Conservation (phyloP, 2,329 filamentous ascomycete species). For the Talaromyces sp. region DNA sequence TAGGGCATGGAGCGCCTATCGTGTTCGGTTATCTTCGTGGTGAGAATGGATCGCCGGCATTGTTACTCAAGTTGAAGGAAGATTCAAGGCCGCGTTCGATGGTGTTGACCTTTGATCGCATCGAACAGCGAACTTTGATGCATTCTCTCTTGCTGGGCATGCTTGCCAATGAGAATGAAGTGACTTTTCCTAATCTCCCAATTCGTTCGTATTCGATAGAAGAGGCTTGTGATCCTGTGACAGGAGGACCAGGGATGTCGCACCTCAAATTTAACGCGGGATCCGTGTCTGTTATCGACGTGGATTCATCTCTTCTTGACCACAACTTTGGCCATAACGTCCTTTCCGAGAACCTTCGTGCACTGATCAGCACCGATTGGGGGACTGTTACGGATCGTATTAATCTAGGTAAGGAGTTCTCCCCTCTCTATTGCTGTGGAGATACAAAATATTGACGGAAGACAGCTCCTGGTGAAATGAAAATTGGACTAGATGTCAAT, state of each 20-base stretch:
- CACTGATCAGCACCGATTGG: slow-evolving; percentile 69
- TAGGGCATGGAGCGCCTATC: slow-evolving; percentile 62
- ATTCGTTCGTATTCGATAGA: slow-evolving; percentile 62
- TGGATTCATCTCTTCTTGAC: slow-evolving; percentile 53
- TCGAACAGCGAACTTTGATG: slow-evolving; percentile 64
- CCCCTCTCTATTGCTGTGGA: background rate
- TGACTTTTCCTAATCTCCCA: slow-evolving; percentile 63
- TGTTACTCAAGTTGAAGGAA: slow-evolving; percentile 66
- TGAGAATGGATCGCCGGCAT: slow-evolving; percentile 63
- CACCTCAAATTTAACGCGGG: slow-evolving; percentile 36
- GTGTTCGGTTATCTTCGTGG: slow-evolving; percentile 72
- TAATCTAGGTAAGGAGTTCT: slow-evolving; percentile 55
- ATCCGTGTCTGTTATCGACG: slow-evolving; percentile 59
- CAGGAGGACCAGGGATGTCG: slow-evolving; percentile 25
- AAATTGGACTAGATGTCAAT: slow-evolving; percentile 59
- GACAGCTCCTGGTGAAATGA: slow-evolving; percentile 63
- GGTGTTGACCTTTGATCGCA: slow-evolving; percentile 70
- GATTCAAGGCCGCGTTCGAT: slow-evolving; percentile 63
- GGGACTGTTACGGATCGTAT: slow-evolving; percentile 78
- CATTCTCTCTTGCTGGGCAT: slow-evolving; percentile 71
- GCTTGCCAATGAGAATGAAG: slow-evolving; percentile 62
- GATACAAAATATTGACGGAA: slow-evolving; percentile 15
- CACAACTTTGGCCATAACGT: slow-evolving; percentile 61
- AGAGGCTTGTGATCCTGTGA: slow-evolving; percentile 37
- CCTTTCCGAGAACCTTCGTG: slow-evolving; percentile 68